Evolutionary conservation across 176 grass and related monocot genomes (phyloP).

Genomic region (Zea luxurians): DNA sequence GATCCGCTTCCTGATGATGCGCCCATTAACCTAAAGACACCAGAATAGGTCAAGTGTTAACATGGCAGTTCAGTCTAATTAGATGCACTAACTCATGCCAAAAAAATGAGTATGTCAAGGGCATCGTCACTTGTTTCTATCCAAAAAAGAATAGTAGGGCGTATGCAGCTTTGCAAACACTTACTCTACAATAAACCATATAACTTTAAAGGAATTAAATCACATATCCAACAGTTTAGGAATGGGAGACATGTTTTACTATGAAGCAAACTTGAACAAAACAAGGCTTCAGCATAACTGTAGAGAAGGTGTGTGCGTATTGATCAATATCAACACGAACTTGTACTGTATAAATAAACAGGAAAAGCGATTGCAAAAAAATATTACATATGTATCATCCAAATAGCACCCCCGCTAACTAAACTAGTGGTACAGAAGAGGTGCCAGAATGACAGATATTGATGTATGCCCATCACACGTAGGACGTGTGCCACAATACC

Average conservation of each 20-base stretch:
- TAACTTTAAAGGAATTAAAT: background rate
- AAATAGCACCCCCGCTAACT: slow-evolving; percentile 21
- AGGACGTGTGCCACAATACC: slow-evolving; percentile 67
- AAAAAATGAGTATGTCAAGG: background rate
- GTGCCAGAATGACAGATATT: slow-evolving; percentile 37
- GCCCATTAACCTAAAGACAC: slow-evolving; percentile 55
- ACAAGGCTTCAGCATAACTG: background rate
- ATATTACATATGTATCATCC: slow-evolving; percentile 30
- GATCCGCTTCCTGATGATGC: slow-evolving; percentile 84
- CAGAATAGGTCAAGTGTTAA: background rate
- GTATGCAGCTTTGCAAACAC: background rate
- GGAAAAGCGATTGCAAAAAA: background rate
- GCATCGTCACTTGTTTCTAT: background rate
- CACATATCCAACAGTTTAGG: background rate
- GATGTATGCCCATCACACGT: slow-evolving; percentile 86
- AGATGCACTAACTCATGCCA: background rate
- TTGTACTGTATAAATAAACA: background rate
- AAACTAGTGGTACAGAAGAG: slow-evolving; percentile 32
- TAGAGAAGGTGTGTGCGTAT: background rate
- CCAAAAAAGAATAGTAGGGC: background rate
- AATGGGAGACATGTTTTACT: too few species aligned
- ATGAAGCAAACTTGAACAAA: background rate
- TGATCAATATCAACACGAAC: background rate
- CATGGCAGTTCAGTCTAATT: background rate
- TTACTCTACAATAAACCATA: background rate